Evolutionary conservation across 2,329 filamentous ascomycete genomes (phyloP).

Genomic region (Coniochaeta ligniaria): DNA sequence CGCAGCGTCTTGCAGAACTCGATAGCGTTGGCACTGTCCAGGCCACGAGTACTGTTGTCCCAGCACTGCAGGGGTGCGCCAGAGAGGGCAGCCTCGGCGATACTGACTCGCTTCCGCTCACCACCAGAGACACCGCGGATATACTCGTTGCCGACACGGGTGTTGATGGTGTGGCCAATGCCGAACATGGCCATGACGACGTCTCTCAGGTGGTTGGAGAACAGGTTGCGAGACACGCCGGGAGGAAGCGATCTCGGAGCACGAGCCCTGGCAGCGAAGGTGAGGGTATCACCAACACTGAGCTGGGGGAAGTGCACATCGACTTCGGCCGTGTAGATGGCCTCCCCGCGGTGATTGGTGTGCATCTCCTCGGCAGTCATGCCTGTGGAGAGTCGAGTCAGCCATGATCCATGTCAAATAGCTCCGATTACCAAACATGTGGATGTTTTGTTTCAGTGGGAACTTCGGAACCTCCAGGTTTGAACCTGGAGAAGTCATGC

Average conservation of each 20-base stretch:
- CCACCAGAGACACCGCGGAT: constrained; percentile 68
- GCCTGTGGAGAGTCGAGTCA: constrained; percentile 28
- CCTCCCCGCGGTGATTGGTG: constrained; percentile 71
- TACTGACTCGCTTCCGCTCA: constrained; percentile 62
- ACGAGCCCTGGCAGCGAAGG: constrained; percentile 66
- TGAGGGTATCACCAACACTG: constrained; percentile 71
- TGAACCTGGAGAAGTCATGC: not conserved
- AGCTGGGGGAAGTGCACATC: constrained; percentile 76
- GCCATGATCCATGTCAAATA: not conserved
- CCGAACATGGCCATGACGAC: constrained; percentile 72
- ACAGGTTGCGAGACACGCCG: constrained; percentile 46
- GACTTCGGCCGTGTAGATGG: constrained; percentile 79
- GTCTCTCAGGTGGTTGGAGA: constrained; percentile 58
- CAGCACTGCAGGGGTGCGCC: constrained; percentile 56
- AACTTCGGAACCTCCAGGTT: no score
- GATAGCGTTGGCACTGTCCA: constrained; percentile 69
- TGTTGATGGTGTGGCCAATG: constrained; percentile 66
- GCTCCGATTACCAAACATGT: no score
- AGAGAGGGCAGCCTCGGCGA: constrained; percentile 53
- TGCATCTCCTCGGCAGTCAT: constrained; percentile 69
- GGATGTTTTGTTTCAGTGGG: no score
- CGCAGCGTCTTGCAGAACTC: constrained; percentile 68
- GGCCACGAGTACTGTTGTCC: constrained; percentile 67
- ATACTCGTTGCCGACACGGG: constrained; percentile 67
- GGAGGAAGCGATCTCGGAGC: constrained; percentile 55